Percentiles rank a stretch among this genome's conserved stretches.
Evolutionary conservation across 108 stramenopile species (phyloP).

Genomic region (Nitzschia inconspicua): DNA sequence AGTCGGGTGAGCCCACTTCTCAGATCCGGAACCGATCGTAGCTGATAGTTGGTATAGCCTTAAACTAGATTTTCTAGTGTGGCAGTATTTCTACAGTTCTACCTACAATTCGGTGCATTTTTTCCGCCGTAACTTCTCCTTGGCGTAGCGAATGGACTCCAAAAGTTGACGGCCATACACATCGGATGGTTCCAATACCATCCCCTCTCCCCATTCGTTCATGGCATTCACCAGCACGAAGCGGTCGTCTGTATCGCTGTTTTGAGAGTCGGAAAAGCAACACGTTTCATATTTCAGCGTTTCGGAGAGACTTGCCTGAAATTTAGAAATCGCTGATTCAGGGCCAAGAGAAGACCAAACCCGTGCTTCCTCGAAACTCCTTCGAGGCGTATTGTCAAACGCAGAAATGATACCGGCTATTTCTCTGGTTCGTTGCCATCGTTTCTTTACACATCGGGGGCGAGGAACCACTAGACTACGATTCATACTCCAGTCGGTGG

Average conservation of each 20-base stretch:
- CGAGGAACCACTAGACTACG: too few relatives aligned
- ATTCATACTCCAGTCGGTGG: too few relatives aligned
- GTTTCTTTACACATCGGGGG: constrained; percentile 33
- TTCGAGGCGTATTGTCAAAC: constrained; percentile 71
- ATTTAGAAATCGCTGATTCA: constrained; percentile 25
- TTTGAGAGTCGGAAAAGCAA: constrained; percentile 25
- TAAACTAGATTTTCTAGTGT: too few relatives aligned
- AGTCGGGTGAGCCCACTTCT: too few relatives aligned
- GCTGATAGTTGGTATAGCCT: too few relatives aligned
- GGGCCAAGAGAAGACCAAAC: constrained; percentile 30
- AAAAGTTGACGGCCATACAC: constrained; percentile 45
- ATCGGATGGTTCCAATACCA: constrained; percentile 59
- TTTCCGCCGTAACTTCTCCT: constrained; percentile 6
- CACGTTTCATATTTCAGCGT: constrained; percentile 47
- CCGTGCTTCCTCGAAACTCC: constrained; percentile 32
- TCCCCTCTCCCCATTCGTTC: constrained; percentile 80
- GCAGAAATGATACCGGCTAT: constrained; percentile 43
- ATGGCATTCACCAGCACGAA: constrained; percentile 52
- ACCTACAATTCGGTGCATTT: too few relatives aligned
- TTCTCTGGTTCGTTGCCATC: constrained; percentile 18
- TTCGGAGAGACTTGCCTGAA: constrained; percentile 25
- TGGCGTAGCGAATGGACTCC: constrained; percentile 33
- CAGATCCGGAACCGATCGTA: too few relatives aligned
- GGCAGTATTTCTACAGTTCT: too few relatives aligned
- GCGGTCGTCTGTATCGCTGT: constrained; percentile 25